These are phyloP conservation scores for Erigeron canadensis DNA, from an alignment of 129 eudicot genomes.

Conservation along the genomic window DNA sequence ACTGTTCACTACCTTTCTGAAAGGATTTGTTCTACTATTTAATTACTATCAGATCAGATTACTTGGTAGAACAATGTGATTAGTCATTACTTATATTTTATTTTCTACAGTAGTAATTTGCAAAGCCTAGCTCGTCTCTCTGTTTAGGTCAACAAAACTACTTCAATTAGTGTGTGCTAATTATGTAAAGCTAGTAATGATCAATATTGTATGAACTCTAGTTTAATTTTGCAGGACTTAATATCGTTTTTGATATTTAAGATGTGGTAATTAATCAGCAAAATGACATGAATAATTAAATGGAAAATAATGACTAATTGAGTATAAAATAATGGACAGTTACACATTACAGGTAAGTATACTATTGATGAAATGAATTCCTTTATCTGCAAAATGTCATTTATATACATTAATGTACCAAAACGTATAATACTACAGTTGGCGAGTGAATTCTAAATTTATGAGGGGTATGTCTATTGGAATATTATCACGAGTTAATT, in stretches of 20 bases:
- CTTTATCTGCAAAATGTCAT: constrained; percentile 7
- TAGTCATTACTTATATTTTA: neutral
- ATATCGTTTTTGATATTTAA: neutral
- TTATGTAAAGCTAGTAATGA: neutral
- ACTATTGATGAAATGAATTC: constrained; percentile 2
- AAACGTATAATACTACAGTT: neutral
- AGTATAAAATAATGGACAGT: constrained; percentile 17
- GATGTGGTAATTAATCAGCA: neutral
- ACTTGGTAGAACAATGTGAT: neutral
- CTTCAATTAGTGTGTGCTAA: neutral
- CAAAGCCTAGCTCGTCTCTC: neutral
- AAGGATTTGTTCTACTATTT: neutral
- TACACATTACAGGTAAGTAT: constrained; percentile 2
- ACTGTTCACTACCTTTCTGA: too few species aligned
- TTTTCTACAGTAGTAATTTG: neutral
- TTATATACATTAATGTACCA: neutral
- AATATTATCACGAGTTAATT: too few species aligned
- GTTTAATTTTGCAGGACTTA: neutral
- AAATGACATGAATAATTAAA: neutral
- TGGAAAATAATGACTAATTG: constrained; percentile 1
- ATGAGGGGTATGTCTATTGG: too few species aligned
- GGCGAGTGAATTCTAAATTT: too few species aligned
- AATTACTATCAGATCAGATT: neutral
- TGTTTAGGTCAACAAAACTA: neutral
- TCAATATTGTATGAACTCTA: neutral